Percentiles rank a stretch among this genome's conserved stretches.
phyloP scores from a whole-genome alignment of 139 green algal genomes.

The Chlorella sp. region DNA sequence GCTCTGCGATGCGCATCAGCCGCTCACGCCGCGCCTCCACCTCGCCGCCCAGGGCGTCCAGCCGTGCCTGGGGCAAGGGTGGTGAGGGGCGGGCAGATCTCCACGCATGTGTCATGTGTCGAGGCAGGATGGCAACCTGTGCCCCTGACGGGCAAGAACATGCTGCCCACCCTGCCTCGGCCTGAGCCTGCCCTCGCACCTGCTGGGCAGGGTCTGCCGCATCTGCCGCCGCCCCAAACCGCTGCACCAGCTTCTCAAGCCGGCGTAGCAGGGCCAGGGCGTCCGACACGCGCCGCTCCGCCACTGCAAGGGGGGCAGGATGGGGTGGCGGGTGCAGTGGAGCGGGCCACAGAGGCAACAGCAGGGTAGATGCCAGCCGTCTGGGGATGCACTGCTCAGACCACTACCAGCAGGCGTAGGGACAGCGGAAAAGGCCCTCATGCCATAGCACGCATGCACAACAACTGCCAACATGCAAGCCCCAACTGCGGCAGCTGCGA shows the following conservation, averaged over 20 bases:
- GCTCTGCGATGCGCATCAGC: constrained; percentile 7
- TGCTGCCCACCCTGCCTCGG: neutral
- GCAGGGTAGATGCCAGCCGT: neutral
- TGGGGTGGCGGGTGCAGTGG: neutral
- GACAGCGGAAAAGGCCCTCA: too few relatives aligned
- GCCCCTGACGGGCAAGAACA: neutral
- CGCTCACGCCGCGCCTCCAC: constrained; percentile 27
- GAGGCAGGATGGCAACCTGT: too few relatives aligned
- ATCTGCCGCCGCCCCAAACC: constrained; percentile 10
- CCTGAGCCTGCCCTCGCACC: neutral
- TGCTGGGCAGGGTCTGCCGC: neutral
- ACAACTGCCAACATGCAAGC: too few relatives aligned
- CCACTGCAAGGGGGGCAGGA: constrained; percentile 15
- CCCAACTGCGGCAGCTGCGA: too few relatives aligned
- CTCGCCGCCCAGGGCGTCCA: constrained; percentile 33
- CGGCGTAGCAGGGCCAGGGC: constrained; percentile 39
- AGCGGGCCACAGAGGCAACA: neutral
- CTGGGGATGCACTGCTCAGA: too few relatives aligned
- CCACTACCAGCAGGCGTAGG: neutral
- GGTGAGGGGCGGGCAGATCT: too few relatives aligned
- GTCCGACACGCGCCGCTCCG: constrained; percentile 40
- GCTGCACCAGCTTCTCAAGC: constrained; percentile 29
- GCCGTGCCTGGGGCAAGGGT: neutral
- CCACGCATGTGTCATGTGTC: too few relatives aligned
- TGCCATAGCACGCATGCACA: neutral